Percentiles rank a stretch among this genome's conserved stretches.
These are phyloP conservation scores for Chenopodium album DNA, from an alignment of 148 eudicot genomes.

Conservation along the genomic window DNA sequence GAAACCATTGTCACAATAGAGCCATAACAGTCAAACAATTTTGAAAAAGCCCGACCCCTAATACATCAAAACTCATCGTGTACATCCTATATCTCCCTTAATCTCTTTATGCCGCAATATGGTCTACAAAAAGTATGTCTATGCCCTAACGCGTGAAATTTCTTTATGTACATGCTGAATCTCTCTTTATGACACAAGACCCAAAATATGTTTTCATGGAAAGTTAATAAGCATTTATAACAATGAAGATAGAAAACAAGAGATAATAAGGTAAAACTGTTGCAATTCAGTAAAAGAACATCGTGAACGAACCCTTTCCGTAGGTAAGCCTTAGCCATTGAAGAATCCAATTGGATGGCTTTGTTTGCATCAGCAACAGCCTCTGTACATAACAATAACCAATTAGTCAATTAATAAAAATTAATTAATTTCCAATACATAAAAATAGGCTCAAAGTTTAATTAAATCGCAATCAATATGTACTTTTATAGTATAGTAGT, in stretches of 20 bases:
- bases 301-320: constrained; percentile 74
- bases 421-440: background rate
- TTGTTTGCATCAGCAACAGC: constrained; percentile 92
- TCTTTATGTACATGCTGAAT: background rate
- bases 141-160: background rate
- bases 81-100: too few species aligned
- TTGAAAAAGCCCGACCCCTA: too few species aligned
- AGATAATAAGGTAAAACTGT: background rate
- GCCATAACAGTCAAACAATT: background rate
- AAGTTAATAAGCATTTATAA: background rate
- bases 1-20: background rate
- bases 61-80: too few species aligned
- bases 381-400: constrained; percentile 44
- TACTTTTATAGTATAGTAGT: background rate
- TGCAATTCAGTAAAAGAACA: background rate
- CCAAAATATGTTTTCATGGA: background rate
- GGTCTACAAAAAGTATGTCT: background rate
- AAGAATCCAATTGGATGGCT: constrained; percentile 77
- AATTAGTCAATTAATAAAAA: too few species aligned
- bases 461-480: background rate
- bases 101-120: too few species aligned
- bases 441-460: background rate
- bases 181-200: background rate
- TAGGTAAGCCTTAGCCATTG: constrained; percentile 78
- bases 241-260: background rate